A percentile compares a stretch with the other conserved stretches of the same genome.
Conservation (phyloP, 2,329 filamentous ascomycete species). For the Septoria linicola region DNA sequence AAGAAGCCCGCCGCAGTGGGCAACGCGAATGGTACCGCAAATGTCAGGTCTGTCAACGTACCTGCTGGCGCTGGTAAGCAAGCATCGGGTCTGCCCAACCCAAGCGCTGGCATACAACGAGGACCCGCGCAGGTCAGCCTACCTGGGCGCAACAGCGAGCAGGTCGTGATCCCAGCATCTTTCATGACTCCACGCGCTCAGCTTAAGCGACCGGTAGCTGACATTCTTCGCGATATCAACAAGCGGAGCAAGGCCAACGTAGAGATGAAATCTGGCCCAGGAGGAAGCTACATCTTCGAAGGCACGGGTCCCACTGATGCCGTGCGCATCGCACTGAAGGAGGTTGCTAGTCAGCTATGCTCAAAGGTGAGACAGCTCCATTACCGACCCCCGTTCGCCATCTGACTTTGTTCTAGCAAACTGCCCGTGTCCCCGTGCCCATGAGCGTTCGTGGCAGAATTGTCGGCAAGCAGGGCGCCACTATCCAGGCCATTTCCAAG, state of each 20-base stretch:
- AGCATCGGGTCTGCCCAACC: slow-evolving; percentile 55
- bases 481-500: slow-evolving; percentile 85
- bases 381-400: not conserved
- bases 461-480: slow-evolving; percentile 87
- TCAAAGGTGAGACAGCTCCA: slow-evolving; percentile 64
- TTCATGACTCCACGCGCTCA: slow-evolving; percentile 75
- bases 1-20: slow-evolving; percentile 58
- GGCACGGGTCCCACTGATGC: slow-evolving; percentile 80
- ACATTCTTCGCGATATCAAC: slow-evolving; percentile 89
- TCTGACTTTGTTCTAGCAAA: slow-evolving; percentile 50
- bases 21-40: slow-evolving; percentile 47
- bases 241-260: slow-evolving; percentile 85
- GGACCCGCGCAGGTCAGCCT: slow-evolving; percentile 60
- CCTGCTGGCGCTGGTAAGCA: slow-evolving; percentile 63
- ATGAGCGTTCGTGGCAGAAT: slow-evolving; percentile 81
- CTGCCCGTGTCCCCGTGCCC: slow-evolving; percentile 75
- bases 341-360: slow-evolving; percentile 84
- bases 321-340: slow-evolving; percentile 83
- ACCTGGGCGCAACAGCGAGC: slow-evolving; percentile 78
- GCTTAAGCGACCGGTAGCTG: slow-evolving; percentile 79
- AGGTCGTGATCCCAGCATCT: slow-evolving; percentile 68
- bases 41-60: slow-evolving; percentile 49
- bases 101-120: slow-evolving; percentile 47
- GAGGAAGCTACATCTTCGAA: slow-evolving; percentile 75
- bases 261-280: slow-evolving; percentile 70